Conservation (phyloP, 306 rosid genomes). For the Prinsepia uniflora region DNA sequence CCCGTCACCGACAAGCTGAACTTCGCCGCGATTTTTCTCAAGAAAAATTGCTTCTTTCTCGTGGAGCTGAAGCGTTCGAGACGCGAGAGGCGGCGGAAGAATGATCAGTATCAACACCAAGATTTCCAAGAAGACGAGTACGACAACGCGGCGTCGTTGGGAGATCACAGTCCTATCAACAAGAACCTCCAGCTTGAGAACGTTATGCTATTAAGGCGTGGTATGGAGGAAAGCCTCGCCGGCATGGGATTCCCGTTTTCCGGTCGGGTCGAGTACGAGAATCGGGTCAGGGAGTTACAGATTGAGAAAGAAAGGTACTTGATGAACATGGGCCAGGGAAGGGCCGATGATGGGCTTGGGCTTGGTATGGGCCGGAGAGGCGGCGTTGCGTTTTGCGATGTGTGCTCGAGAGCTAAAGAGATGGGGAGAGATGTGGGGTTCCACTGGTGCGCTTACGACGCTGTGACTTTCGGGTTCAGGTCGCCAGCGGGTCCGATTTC, state of each 20-base stretch:
- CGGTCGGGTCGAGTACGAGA: conserved; percentile 36
- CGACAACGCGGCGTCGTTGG: not conserved
- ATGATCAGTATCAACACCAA: not conserved
- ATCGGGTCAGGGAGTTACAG: conserved; percentile 34
- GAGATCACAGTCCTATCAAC: not conserved
- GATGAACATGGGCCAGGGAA: conserved; percentile 29
- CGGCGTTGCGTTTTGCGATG: conserved; percentile 28
- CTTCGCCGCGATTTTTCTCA: conserved; percentile 34
- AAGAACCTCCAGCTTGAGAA: conserved; percentile 33
- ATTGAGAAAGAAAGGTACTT: conserved; percentile 35
- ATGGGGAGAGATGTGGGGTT: conserved; percentile 42
- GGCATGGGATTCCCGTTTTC: conserved; percentile 19
- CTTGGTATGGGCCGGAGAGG: conserved; percentile 6
- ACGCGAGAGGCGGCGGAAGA: conserved; percentile 40
- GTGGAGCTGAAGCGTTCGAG: conserved; percentile 50
- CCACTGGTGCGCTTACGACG: conserved; percentile 62
- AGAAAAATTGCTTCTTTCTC: conserved; percentile 44
- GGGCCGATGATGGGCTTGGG: not conserved
- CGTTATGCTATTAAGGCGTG: conserved; percentile 46
- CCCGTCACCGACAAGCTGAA: conserved; percentile 53
- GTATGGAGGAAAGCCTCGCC: conserved; percentile 16
- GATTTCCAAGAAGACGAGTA: not conserved
- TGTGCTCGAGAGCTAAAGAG: conserved; percentile 36
- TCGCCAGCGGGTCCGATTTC: conserved; percentile 71
- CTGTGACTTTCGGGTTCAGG: conserved; percentile 50